Evolutionary conservation across 2,329 filamentous ascomycete species (phyloP).

Genomic region (Cladosporium sp.): DNA sequence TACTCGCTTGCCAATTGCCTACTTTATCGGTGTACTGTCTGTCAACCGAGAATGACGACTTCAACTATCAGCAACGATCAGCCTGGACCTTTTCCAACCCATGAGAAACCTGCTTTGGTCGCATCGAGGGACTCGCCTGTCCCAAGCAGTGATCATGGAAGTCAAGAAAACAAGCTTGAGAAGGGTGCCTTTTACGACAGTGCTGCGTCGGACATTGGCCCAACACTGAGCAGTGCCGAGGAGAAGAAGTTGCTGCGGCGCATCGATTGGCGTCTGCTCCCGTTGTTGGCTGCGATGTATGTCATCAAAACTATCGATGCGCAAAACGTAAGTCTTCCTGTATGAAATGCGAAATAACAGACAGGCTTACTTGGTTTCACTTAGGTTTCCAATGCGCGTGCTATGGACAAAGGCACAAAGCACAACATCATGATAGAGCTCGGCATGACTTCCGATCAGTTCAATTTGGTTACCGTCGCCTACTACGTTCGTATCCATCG

Average conservation of each 20-base stretch:
- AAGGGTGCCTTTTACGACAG: not conserved
- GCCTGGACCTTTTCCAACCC: not conserved
- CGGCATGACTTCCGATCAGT: constrained; percentile 35
- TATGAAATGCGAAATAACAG: not conserved
- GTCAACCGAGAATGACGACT: not conserved
- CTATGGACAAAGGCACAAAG: constrained; percentile 39
- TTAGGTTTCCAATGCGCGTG: constrained; percentile 36
- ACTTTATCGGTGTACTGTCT: not conserved
- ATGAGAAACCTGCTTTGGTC: not conserved
- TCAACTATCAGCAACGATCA: not conserved
- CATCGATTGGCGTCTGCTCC: constrained; percentile 48
- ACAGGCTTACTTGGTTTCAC: not conserved
- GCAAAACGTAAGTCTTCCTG: constrained; percentile 28
- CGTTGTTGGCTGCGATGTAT: constrained; percentile 39
- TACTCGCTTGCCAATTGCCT: not conserved
- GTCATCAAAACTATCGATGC: constrained; percentile 37
- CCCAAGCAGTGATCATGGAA: not conserved
- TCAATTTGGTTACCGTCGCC: constrained; percentile 37
- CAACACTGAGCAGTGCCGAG: constrained; percentile 35
- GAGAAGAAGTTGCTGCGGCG: constrained; percentile 48
- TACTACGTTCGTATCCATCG: constrained; percentile 36
- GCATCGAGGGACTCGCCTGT: not conserved
- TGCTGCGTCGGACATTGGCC: not conserved
- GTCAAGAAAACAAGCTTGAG: not conserved
- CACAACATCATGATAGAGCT: constrained; percentile 29